A percentile compares a stretch with the other conserved stretches of the same genome.
These are phyloP conservation scores for Xylogone sp. DNA, from an alignment of 2,329 filamentous ascomycete genomes.

Conservation along the genomic window DNA sequence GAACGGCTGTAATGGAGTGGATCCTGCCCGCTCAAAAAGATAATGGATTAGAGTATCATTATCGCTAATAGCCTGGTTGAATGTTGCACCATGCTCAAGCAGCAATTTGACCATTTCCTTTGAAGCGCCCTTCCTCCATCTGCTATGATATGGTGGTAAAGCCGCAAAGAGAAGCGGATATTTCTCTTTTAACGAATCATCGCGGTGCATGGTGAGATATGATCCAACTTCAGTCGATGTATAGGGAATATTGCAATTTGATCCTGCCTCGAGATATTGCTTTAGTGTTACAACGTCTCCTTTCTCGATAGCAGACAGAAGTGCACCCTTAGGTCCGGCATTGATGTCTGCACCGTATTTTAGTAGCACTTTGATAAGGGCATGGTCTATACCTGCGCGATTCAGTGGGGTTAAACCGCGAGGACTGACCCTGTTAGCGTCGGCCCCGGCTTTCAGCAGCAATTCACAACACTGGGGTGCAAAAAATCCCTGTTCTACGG, in stretches of 20 bases:
- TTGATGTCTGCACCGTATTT: constrained; percentile 6
- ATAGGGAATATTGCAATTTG: constrained; percentile 8
- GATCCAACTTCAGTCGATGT: background rate
- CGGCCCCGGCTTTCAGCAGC: constrained; percentile 4
- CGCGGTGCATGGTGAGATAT: background rate
- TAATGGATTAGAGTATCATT: constrained; percentile 7
- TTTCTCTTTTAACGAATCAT: background rate
- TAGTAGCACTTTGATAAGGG: constrained; percentile 1
- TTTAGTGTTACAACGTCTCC: constrained; percentile 3
- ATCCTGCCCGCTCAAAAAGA: constrained; percentile 7
- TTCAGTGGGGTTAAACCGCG: constrained; percentile 3
- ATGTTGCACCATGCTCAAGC: constrained; percentile 8
- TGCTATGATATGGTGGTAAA: constrained; percentile 2
- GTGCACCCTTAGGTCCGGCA: constrained; percentile 1
- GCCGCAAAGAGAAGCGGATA: constrained; percentile 10
- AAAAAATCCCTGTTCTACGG: background rate
- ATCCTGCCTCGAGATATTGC: constrained; percentile 6
- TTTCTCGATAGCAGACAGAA: constrained; percentile 7
- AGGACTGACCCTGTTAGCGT: background rate
- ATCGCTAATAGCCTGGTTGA: constrained; percentile 1
- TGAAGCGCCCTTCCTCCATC: constrained; percentile 2
- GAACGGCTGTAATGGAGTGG: constrained; percentile 7
- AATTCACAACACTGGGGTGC: background rate
- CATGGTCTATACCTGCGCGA: background rate
- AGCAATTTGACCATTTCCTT: constrained; percentile 6